Base-by-base conservation (phyloP, 1,139 yeast genomes). In the Sugiyamaella novakii region DNA sequence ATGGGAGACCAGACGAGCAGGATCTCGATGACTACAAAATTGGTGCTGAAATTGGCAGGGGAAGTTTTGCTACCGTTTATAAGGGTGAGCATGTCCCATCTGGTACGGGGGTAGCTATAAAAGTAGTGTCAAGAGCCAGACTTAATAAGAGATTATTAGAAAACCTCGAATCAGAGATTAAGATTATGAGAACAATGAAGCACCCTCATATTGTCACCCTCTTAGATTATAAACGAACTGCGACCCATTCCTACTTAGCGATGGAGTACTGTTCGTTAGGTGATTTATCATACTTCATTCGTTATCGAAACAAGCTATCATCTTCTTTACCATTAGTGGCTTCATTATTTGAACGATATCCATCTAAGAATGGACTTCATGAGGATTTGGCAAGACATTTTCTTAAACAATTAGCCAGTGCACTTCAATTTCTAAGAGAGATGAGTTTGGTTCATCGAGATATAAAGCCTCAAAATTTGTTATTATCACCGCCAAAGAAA, bases 181-280 rank as follows among this genome's bases (percentile, higher is more conserved):
- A 86, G 44, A 92, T 92, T 46, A 74, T 92, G 58, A 88, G 89
- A 70, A 81, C 85, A 46, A 77, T 92, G 75, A 82, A 84, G 59
- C 96, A 92, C 63, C 96, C 97, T 2, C 98, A 92, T 66, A 87
- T 92, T 46, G 98, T 92, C 3, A 84, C 85, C 11, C 73, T 92
- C 44, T 69, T 87, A 49, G 98, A 91, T 61, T 88, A 87, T 64
- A 81, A 83, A 54, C 85, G 87, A 62, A 85, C 96, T 0, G 67
- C 80, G 8, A 73, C 85, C 8, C 88, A 91, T 67, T 87, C 89
- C 70, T 94, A 88, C 67, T 73, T 92, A 56, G 81, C 91, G n/a
- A 92, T 92, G 98, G 98, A 92, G 65, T 92, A 88, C 69, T 92
- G 98, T 65, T 83, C 97, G 0, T 74, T 92, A 68, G 98, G 98